Evolutionary conservation across 768 basidiomycete species (phyloP).

Genomic region (Leccinellum luteum): DNA sequence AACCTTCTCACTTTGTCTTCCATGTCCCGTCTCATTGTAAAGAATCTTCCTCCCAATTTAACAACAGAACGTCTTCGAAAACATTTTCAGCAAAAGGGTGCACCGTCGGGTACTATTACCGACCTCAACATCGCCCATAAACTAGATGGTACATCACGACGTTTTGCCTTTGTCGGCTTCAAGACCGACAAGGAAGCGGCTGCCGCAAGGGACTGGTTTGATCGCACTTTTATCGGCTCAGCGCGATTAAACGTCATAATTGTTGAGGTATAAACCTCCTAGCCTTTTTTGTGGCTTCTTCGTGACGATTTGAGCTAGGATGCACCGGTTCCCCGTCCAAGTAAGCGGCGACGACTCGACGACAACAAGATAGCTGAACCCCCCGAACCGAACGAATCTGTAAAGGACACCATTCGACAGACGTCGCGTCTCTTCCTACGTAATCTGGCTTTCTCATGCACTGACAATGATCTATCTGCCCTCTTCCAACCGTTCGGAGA

Average conservation of each 20-base stretch:
- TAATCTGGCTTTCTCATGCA: constrained; percentile 89
- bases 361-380: constrained; percentile 6
- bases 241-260: constrained; percentile 71
- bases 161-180: constrained; percentile 93
- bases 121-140: constrained; percentile 82
- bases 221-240: constrained; percentile 80
- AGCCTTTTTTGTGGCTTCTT: neutral
- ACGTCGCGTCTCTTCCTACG: constrained; percentile 88
- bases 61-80: constrained; percentile 61
- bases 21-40: constrained; percentile 85
- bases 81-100: constrained; percentile 62
- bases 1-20: neutral
- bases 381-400: constrained; percentile 30
- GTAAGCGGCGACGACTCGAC: constrained; percentile 60
- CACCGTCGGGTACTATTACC: constrained; percentile 71
- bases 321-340: constrained; percentile 64
- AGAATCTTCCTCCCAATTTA: constrained; percentile 72
- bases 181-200: constrained; percentile 74
- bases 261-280: constrained; percentile 55
- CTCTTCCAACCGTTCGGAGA: constrained; percentile 70
- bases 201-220: constrained; percentile 78
- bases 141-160: constrained; percentile 72
- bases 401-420: constrained; percentile 54
- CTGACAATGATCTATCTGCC: constrained; percentile 62
- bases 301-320: constrained; percentile 41